A percentile compares a stretch with the other conserved stretches of the same genome.
Conservation (phyloP, 768 basidiomycete genomes). For the Boletus eberwhitei region DNA sequence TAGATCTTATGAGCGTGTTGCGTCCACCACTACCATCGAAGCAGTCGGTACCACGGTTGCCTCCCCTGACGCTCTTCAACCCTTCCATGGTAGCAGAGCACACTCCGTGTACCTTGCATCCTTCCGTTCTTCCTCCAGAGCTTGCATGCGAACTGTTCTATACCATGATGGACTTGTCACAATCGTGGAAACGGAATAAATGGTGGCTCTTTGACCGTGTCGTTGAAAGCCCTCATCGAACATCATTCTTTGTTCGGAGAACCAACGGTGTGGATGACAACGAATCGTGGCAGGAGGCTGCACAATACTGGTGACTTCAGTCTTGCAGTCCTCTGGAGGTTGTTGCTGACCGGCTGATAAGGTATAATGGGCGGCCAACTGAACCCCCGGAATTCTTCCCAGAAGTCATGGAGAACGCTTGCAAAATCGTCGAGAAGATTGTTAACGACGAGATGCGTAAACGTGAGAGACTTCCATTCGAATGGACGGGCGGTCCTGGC, state of each 20-base stretch:
- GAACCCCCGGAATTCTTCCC: conserved; percentile 58
- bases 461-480: conserved; percentile 57
- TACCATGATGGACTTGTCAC: conserved; percentile 60
- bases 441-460: conserved; percentile 70
- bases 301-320: conserved; percentile 62
- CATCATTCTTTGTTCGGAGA: conserved; percentile 68
- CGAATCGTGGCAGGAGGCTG: conserved; percentile 64
- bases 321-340: not conserved
- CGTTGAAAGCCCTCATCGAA: conserved; percentile 83
- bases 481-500: conserved; percentile 51
- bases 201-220: conserved; percentile 85
- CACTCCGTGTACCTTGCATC: conserved; percentile 74
- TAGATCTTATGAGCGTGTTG: conserved; percentile 56
- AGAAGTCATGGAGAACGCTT: conserved; percentile 74
- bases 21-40: conserved; percentile 45
- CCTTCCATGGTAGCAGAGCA: conserved; percentile 64
- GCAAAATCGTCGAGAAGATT: conserved; percentile 59
- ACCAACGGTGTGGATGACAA: conserved; percentile 42
- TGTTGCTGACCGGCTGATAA: conserved; percentile 28
- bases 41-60: conserved; percentile 34
- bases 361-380: conserved; percentile 76
- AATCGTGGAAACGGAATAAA: conserved; percentile 65
- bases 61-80: conserved; percentile 61
- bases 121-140: conserved; percentile 65
- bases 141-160: conserved; percentile 76